These are phyloP conservation scores for Phlyctochytrium arcticum DNA, from an alignment of 192 early-diverging fungal genomes.

Conservation along the genomic window DNA sequence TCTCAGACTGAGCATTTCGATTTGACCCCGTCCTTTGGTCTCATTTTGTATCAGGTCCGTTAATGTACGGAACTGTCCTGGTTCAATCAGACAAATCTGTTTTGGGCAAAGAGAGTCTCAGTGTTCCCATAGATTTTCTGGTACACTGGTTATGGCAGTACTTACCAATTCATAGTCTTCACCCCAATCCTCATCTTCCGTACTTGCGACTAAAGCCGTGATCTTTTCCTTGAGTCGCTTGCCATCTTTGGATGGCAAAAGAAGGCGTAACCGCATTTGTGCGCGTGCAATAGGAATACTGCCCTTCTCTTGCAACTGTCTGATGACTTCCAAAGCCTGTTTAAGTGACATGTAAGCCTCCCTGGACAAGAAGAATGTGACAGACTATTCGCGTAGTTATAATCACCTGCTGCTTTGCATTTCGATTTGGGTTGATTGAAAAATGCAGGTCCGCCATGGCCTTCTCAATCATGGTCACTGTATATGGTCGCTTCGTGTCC, in stretches of 20 bases:
- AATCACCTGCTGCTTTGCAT: slow-evolving; percentile 77
- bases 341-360: too few relatives aligned
- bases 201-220: slow-evolving; percentile 49
- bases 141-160: too few relatives aligned
- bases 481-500: slow-evolving; percentile 88
- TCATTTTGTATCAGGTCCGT: slow-evolving; percentile 81
- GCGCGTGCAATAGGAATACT: slow-evolving; percentile 90
- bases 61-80: slow-evolving; percentile 82
- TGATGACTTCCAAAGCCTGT: slow-evolving; percentile 90
- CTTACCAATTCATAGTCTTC: slow-evolving; percentile 83
- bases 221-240: slow-evolving; percentile 84
- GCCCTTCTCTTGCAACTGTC: slow-evolving; percentile 82
- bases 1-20: slow-evolving; percentile 73
- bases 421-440: slow-evolving; percentile 81
- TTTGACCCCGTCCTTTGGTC: slow-evolving; percentile 80
- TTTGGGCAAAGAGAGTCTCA: too few relatives aligned
- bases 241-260: slow-evolving; percentile 75
- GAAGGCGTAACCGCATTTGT: slow-evolving; percentile 87
- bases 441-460: slow-evolving; percentile 92
- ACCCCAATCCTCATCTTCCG: slow-evolving; percentile 76
- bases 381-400: neutral
- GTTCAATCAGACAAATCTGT: slow-evolving; percentile 82
- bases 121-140: too few relatives aligned
- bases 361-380: neutral
- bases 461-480: slow-evolving; percentile 98